Conservation (phyloP, 495 filamentous ascomycete species). For the Xanthoparmelia taractica region DNA sequence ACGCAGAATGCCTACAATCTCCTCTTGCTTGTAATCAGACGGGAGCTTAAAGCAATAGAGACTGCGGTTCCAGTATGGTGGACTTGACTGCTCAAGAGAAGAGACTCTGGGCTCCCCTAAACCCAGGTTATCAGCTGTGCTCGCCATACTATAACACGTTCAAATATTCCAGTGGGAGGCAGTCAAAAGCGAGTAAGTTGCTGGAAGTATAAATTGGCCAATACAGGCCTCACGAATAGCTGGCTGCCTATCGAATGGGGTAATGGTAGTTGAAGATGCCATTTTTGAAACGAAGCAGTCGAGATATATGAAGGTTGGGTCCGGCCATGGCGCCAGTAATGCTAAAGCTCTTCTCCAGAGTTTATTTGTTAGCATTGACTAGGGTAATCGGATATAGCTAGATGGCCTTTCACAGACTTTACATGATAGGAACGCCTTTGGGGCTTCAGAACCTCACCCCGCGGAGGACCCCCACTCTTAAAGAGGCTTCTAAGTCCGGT, state of each 20-base stretch:
- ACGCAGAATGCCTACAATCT: neutral
- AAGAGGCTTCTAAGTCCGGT: no score
- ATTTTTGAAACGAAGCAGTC: neutral
- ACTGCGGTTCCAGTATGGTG: slow-evolving; percentile 2
- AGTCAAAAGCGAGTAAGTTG: neutral
- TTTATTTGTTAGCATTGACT: neutral
- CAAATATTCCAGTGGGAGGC: neutral
- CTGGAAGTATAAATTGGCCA: neutral
- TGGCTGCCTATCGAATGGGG: neutral
- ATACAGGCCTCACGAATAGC: neutral
- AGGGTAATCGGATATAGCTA: neutral
- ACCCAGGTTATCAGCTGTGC: neutral
- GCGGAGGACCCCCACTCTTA: no score
- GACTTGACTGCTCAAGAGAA: slow-evolving; percentile 1
- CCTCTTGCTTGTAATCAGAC: neutral
- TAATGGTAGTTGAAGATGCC: neutral
- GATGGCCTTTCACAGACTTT: neutral
- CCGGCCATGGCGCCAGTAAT: neutral
- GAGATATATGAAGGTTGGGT: neutral
- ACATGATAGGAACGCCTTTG: neutral
- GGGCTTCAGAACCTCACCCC: neutral
- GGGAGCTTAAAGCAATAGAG: slow-evolving; percentile 2
- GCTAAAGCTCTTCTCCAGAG: neutral
- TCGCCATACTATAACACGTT: neutral
- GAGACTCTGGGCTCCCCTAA: neutral